Base-by-base conservation (phyloP, 2,329 filamentous ascomycete species). In the Penicillium sp. region DNA sequence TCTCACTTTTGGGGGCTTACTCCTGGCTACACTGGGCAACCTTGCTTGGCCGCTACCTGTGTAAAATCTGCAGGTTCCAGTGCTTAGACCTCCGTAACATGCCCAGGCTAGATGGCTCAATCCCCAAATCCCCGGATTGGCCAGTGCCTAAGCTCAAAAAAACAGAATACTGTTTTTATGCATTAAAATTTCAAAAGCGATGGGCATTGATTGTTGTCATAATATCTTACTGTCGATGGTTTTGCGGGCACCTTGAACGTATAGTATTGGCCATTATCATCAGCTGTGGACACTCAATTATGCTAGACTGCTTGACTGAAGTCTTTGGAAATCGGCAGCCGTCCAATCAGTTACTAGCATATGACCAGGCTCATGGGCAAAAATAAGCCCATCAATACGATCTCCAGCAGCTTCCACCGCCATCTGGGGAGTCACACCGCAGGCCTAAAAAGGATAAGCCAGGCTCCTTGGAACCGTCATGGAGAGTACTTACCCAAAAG, bases 361-460 rank as follows among this genome's bases (percentile, higher is more conserved):
- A 66, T 85, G 77, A 0, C 84, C 84, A 1, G 84, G 85, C 18
- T 80, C 79, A 72, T 88, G 85, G 1, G 79, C 81, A 75, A 89
- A 84, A 1, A 87, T 76, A 1, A 76, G 74, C 0, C 85, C 85
- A 45, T 81, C 64, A 44, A 86, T 63, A 7, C 68, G 72, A 7
- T 62, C 48, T 14, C 65, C 59, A 5, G 83, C 82, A 54, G 74
- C 76, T 77, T 85, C 81, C 1, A 88, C 82, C 14, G 84, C 85
- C 64, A 86, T 81, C 65, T 88, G 85, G 1, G 86, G 85, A 35
- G 85, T 88, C 11, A 88, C 85, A 31, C 85, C 85, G 64, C 85
- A 88, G 0, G 83, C 85, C 84, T 85, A 83, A 59, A 85, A 18
- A 18, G 20, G 37, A 14, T 26, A 3, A 49, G 31, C 35, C 9